Percentiles rank a stretch among this genome's conserved stretches.
Conservation (phyloP, 106 monocot species). For the Vanilla planifolia region DNA sequence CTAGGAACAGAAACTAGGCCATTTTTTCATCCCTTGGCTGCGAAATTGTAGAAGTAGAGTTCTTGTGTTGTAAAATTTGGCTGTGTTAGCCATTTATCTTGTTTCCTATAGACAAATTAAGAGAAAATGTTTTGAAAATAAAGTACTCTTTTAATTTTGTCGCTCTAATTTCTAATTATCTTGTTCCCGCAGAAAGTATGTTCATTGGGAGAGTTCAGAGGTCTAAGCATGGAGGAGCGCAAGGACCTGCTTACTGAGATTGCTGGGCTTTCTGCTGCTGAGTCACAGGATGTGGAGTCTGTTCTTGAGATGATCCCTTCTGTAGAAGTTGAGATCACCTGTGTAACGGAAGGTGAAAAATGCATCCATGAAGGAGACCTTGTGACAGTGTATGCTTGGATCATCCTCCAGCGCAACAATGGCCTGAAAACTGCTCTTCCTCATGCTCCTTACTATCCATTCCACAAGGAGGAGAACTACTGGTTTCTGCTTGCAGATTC, state of each 20-base stretch:
- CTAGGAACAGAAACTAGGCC: no score
- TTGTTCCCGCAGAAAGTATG: conserved; percentile 28
- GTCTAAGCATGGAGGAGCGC: conserved; percentile 28
- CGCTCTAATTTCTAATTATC: no score
- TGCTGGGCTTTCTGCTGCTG: conserved; percentile 32
- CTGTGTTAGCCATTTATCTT: no score
- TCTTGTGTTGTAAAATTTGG: no score
- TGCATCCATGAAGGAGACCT: conserved; percentile 62
- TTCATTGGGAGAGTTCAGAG: conserved; percentile 40
- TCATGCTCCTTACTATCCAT: conserved; percentile 48
- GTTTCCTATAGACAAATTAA: no score
- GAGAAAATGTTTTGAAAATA: no score
- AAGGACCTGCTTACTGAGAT: conserved; percentile 26
- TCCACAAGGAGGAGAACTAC: conserved; percentile 52
- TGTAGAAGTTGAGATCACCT: conserved; percentile 38
- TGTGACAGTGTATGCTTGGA: conserved; percentile 52
- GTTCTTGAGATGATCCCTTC: conserved; percentile 50
- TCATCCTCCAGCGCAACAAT: conserved; percentile 40
- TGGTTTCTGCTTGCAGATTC: conserved; percentile 43
- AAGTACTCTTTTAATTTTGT: no score
- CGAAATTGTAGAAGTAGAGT: no score
- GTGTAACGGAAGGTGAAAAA: conserved; percentile 58
- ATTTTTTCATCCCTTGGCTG: no score
- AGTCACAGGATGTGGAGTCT: conserved; percentile 31
- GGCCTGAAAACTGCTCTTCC: conserved; percentile 29